Percentiles rank a stretch among this genome's conserved stretches.
Conservation (phyloP, 177 flowering plant species). For the Telopea speciosissima region DNA sequence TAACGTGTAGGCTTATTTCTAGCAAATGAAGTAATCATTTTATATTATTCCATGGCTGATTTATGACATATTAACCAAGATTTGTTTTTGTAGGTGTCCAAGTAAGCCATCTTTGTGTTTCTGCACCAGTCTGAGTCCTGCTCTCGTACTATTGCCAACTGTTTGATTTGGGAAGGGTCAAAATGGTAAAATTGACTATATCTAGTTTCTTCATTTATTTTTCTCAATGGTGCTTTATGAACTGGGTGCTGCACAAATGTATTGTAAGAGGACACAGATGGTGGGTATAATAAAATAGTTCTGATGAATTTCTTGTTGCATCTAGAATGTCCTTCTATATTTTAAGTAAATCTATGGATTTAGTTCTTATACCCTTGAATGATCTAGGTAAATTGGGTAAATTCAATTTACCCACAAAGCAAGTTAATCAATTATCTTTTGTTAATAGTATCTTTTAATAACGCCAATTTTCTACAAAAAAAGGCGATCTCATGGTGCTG, state of each 20-base stretch:
- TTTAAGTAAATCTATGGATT: not conserved
- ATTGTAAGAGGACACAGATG: not conserved
- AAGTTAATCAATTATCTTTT: not conserved
- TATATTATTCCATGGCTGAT: no score
- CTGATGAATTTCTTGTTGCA: not conserved
- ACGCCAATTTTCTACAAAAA: not conserved
- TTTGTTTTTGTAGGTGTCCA: not conserved
- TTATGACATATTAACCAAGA: not conserved
- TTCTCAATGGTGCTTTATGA: not conserved
- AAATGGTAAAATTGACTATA: not conserved
- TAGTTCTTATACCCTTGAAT: not conserved
- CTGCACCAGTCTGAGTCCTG: not conserved
- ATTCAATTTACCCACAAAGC: not conserved
- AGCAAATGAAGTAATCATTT: no score
- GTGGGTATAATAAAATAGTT: not conserved
- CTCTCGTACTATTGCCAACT: not conserved
- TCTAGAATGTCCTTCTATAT: not conserved
- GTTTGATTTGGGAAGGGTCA: not conserved
- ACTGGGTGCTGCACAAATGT: not conserved
- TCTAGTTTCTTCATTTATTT: not conserved
- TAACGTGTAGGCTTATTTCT: not conserved
- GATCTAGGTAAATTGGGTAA: not conserved
- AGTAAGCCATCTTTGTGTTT: not conserved
- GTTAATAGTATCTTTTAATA: not conserved
- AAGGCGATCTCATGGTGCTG: not conserved